Percentiles rank a stretch among this genome's conserved stretches.
Conservation (phyloP, 1,139 yeast genomes). For the Candida dubliniensis region DNA sequence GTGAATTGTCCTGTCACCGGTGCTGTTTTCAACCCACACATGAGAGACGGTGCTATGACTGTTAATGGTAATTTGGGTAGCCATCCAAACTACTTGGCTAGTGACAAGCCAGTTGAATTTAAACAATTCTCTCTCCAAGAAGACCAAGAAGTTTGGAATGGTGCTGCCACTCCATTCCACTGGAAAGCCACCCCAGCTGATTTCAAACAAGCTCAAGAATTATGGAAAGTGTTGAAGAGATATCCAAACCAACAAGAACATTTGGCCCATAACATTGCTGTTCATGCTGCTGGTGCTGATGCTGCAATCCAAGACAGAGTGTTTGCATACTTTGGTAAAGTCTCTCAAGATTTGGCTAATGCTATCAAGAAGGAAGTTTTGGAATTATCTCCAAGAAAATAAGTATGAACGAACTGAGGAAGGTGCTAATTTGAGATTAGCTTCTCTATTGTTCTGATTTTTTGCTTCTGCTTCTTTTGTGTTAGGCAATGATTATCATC, state of each 20-base stretch:
- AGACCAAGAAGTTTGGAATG: constrained; percentile 84
- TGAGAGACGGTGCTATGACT: constrained; percentile 85
- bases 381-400: constrained; percentile 55
- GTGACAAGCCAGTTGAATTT: constrained; percentile 57
- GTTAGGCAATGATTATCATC: too few species aligned
- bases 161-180: constrained; percentile 86
- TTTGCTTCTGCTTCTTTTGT: neutral
- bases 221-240: constrained; percentile 75
- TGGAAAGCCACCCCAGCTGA: constrained; percentile 77
- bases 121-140: constrained; percentile 43
- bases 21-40: constrained; percentile 55
- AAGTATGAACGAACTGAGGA: constrained; percentile 9
- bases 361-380: constrained; percentile 62
- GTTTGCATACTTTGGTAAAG: constrained; percentile 73
- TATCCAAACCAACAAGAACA: constrained; percentile 79
- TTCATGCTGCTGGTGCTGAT: constrained; percentile 68
- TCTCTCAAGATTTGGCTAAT: constrained; percentile 60
- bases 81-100: constrained; percentile 75
- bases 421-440: neutral
- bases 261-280: constrained; percentile 81
- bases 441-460: neutral
- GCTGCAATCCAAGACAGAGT: constrained; percentile 80
- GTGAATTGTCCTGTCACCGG: constrained; percentile 64
- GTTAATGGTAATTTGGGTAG: constrained; percentile 85
- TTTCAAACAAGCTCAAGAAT: constrained; percentile 62